phyloP scores from a whole-genome alignment of 2,329 filamentous ascomycete species.

The Pyrenochaeta sp. region DNA sequence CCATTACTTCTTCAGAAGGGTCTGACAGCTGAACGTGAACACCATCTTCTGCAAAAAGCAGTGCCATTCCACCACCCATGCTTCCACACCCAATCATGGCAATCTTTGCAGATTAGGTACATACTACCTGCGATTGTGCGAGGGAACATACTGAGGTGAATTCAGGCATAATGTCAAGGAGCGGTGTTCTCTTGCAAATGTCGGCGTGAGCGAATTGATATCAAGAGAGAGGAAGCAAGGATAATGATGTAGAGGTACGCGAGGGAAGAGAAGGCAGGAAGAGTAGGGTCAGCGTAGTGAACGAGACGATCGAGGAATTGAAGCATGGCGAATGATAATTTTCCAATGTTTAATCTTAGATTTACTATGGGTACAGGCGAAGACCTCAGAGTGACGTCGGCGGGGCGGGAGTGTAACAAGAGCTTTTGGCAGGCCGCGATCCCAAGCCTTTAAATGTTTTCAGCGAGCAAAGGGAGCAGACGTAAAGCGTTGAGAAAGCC shows the following conservation, averaged over 20 bases:
- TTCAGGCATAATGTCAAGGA: constrained; percentile 23
- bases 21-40: constrained; percentile 65
- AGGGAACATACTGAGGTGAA: constrained; percentile 34
- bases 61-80: constrained; percentile 68
- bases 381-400: constrained; percentile 23
- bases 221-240: constrained; percentile 31
- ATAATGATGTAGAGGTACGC: constrained; percentile 40
- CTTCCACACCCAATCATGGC: constrained; percentile 67
- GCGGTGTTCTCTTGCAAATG: constrained; percentile 13
- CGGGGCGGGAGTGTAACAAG: constrained; percentile 5
- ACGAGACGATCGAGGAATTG: constrained; percentile 39
- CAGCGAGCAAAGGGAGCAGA: not conserved
- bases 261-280: constrained; percentile 41
- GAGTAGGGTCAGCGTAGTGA: constrained; percentile 39
- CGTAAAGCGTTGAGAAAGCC: not conserved
- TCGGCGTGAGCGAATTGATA: constrained; percentile 32
- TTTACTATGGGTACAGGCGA: not conserved
- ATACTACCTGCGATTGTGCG: not conserved
- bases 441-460: no score
- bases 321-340: constrained; percentile 26
- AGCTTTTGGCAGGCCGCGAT: no score
- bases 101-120: constrained; percentile 49
- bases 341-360: constrained; percentile 4
- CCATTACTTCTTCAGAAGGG: constrained; percentile 59
- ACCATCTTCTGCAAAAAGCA: constrained; percentile 66